Evolutionary conservation across 108 stramenopile genomes (phyloP), one percentile per base, ranked within the genome.

Genomic region (Skeletonema menzelii): DNA sequence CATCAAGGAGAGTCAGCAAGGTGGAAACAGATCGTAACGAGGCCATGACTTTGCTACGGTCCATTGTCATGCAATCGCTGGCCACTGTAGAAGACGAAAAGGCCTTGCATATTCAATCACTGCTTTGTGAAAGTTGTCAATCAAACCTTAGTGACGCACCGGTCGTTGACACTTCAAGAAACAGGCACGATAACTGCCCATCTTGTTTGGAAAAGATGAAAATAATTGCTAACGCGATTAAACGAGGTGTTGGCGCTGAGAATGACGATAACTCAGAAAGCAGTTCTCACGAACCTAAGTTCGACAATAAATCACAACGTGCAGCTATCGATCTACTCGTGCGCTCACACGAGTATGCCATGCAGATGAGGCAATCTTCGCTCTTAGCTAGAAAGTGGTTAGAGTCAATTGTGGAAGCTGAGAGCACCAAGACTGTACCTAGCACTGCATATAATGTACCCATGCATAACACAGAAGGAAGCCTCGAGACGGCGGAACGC

Each of bases 351-450:
- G 58, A 76, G 38, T 94, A 89, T 80, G 87, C 87, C 28, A 32
- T 75, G 34, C 84, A 88, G 64, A 86, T 89, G 86, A 85, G 74
- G 42, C 79, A 77, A 17, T 85, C 87, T 27, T 60, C 89, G 1
- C 56, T 73, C 19, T 86, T 88, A 22, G 92, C 92, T 0, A 82
- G 74, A 3, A 53, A 84, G 26, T 93, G 92, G 92, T 77, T 93
- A 37, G 62, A 77, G 55, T 87, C 90, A 15, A 84, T 85, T 60
- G 70, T 8, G 28, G 28, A 22, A 55, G 42, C 28, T 61, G 28
- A 56, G 53, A 46, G 14, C 24, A 58, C 24, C 55, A n/a, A 8
- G 22, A 67, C 26, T n/a, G 32, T 13, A 17, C 31, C 49, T n/a
- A 67, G 17, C 17, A 12, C 55, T 27, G 35, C 13, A 65, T 24